Conservation (phyloP, 345 rosid genomes). For the Durio zibethinus region DNA sequence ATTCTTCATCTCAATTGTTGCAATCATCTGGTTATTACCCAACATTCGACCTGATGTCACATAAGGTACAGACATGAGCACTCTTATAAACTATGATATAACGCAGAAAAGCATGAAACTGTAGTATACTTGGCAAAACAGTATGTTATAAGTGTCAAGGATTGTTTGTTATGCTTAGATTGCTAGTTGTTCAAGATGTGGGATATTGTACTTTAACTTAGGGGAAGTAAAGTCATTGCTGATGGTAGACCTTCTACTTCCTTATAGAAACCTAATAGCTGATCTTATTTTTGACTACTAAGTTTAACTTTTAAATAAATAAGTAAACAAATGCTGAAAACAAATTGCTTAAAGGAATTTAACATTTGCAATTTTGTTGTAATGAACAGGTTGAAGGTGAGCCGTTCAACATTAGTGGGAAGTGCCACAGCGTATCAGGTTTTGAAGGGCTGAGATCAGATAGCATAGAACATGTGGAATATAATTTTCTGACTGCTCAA, state of each 20-base stretch:
- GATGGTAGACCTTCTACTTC: background rate
- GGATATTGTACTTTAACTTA: background rate
- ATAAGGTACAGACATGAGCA: conserved; percentile 35
- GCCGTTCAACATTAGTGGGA: conserved; percentile 20
- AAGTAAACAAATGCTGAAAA: background rate
- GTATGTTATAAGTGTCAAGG: background rate
- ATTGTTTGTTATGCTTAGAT: background rate
- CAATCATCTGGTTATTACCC: conserved; percentile 36
- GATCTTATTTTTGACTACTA: background rate
- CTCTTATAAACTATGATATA: background rate
- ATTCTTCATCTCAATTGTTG: conserved; percentile 29
- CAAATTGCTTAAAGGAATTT: background rate
- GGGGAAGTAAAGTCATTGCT: background rate
- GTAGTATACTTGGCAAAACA: background rate
- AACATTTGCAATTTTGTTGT: background rate
- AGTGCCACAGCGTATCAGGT: conserved; percentile 24
- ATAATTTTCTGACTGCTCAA: conserved; percentile 33
- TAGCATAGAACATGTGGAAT: conserved; percentile 37
- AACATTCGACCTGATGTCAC: conserved; percentile 26
- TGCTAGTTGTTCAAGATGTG: background rate
- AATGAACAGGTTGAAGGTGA: conserved; percentile 42
- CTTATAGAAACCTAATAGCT: background rate
- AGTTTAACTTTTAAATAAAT: background rate
- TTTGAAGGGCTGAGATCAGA: conserved; percentile 32
- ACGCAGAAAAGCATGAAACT: background rate